These are phyloP conservation scores for Gyrodon lividus DNA, from an alignment of 768 basidiomycete genomes.

Conservation along the genomic window DNA sequence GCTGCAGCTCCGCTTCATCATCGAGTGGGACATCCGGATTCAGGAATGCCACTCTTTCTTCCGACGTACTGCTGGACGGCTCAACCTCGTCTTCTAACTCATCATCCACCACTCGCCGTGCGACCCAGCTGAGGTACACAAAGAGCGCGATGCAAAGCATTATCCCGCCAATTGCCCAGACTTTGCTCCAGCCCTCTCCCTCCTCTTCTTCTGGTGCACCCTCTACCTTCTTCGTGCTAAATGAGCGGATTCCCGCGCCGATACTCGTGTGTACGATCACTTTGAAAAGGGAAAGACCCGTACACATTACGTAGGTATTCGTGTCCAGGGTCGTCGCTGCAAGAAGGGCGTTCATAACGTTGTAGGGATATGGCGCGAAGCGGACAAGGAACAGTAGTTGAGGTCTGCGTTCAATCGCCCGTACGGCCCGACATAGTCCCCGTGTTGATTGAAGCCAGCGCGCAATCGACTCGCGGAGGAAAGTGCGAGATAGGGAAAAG, in stretches of 20 bases:
- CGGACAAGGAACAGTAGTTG: constrained; percentile 89
- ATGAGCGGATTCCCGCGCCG: constrained; percentile 84
- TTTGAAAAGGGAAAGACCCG: constrained; percentile 84
- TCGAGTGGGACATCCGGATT: constrained; percentile 27
- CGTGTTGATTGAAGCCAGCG: constrained; percentile 69
- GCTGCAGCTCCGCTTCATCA: constrained; percentile 19
- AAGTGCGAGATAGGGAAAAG: constrained; percentile 73
- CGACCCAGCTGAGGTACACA: constrained; percentile 77
- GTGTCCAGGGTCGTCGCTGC: constrained; percentile 82
- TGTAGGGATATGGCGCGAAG: constrained; percentile 89
- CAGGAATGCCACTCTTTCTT: constrained; percentile 58
- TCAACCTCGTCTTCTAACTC: constrained; percentile 47
- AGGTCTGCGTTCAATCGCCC: constrained; percentile 85
- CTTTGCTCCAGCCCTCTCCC: constrained; percentile 47
- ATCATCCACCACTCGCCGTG: constrained; percentile 64
- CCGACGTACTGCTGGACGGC: constrained; percentile 30
- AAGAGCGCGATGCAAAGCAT: constrained; percentile 71
- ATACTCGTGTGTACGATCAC: constrained; percentile 88
- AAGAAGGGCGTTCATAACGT: constrained; percentile 93
- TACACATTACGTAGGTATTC: constrained; percentile 75
- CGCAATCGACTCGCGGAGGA: constrained; percentile 69
- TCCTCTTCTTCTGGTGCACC: constrained; percentile 32
- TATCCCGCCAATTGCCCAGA: constrained; percentile 71
- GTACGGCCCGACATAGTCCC: constrained; percentile 76
- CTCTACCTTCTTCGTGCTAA: constrained; percentile 57